phyloP scores from a whole-genome alignment of 129 eudicot species.

The Lactuca sativa region DNA sequence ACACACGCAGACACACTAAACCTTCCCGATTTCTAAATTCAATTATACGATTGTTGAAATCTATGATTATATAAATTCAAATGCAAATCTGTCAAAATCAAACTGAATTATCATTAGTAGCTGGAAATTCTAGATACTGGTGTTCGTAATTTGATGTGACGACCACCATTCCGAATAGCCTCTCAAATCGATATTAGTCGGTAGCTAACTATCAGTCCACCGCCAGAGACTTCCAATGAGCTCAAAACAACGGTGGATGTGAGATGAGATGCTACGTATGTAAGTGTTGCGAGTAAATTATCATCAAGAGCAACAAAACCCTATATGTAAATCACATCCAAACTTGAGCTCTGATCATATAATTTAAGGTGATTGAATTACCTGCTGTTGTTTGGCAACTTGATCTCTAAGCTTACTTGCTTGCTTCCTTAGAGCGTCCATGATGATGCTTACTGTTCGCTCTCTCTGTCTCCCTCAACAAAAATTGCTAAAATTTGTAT shows the following conservation, averaged over 20 bases:
- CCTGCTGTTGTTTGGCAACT: slow-evolving; percentile 97
- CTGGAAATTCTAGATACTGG: not conserved
- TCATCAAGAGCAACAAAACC: not conserved
- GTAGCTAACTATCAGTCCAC: slow-evolving; percentile 1
- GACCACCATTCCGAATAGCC: not conserved
- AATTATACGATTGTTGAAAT: not conserved
- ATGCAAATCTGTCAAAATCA: not conserved
- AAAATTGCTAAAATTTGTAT: slow-evolving; percentile 16
- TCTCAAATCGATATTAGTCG: not conserved
- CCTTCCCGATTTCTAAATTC: slow-evolving; percentile 8
- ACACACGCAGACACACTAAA: not conserved
- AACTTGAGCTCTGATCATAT: slow-evolving; percentile 13
- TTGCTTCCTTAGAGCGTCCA: slow-evolving; percentile 96
- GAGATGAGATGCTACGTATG: not conserved
- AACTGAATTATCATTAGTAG: not conserved
- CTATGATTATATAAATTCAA: not conserved
- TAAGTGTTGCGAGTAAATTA: not conserved
- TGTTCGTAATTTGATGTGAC: not conserved
- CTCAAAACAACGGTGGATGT: not conserved
- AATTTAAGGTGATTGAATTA: slow-evolving; percentile 24
- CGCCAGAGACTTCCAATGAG: not conserved
- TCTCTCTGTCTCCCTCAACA: not conserved
- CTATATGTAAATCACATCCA: not conserved
- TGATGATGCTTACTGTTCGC: slow-evolving; percentile 24
- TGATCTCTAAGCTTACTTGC: slow-evolving; percentile 91